Evolutionary conservation across 345 rosid species (phyloP).

Genomic region (Litchi chinensis): DNA sequence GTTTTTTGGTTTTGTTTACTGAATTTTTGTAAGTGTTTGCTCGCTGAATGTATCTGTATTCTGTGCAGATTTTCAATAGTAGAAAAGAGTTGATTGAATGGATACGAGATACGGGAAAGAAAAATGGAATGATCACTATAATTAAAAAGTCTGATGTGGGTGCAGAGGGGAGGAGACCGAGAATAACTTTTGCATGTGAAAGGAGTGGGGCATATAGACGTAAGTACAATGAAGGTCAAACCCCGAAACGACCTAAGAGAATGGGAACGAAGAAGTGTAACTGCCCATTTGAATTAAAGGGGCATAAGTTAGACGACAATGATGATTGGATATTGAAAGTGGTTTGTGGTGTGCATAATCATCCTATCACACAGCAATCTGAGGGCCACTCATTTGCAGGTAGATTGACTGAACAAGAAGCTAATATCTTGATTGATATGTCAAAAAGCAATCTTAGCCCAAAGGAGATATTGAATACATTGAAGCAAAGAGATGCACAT

Average conservation of each 20-base stretch:
- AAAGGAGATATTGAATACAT: conserved; percentile 18
- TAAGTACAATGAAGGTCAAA: conserved; percentile 8
- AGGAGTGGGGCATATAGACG: conserved; percentile 26
- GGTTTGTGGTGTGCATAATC: conserved; percentile 26
- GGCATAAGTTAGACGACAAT: conserved; percentile 17
- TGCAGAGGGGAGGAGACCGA: conserved; percentile 22
- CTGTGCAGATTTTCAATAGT: conserved; percentile 11
- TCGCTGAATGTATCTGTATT: background rate
- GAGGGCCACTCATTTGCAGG: conserved; percentile 28
- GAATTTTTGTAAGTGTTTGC: background rate
- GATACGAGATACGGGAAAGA: conserved; percentile 20
- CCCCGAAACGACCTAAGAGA: conserved; percentile 19
- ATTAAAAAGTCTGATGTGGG: conserved; percentile 25
- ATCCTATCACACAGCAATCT: conserved; percentile 11
- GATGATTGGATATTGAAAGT: conserved; percentile 28
- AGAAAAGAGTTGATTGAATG: conserved; percentile 22
- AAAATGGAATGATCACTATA: conserved; percentile 20
- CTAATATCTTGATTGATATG: conserved; percentile 20
- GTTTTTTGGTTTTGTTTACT: background rate
- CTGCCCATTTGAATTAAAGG: conserved; percentile 24
- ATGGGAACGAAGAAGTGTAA: conserved; percentile 22
- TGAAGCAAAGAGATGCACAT: conserved; percentile 21
- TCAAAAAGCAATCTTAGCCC: conserved; percentile 21
- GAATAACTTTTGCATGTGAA: conserved; percentile 25
- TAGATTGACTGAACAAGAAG: conserved; percentile 24